A percentile compares a stretch with the other conserved stretches of the same genome.
These are phyloP conservation scores for Chenopodium suecicum DNA, from an alignment of 148 eudicot genomes.

Conservation along the genomic window DNA sequence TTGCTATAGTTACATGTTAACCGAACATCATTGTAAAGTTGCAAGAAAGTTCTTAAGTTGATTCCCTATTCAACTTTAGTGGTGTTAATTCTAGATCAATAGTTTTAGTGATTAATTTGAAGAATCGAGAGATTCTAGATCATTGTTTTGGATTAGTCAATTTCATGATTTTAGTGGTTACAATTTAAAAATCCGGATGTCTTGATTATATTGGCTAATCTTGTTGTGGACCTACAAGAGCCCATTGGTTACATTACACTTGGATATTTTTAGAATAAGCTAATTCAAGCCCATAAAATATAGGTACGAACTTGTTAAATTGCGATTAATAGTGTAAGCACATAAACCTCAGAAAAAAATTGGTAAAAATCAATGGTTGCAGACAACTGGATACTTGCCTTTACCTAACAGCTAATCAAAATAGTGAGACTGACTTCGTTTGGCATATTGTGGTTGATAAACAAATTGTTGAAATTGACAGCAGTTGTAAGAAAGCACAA, in stretches of 20 bases:
- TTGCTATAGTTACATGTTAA: neutral
- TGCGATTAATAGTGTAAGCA: neutral
- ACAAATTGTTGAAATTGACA: neutral
- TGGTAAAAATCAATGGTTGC: constrained; percentile 1
- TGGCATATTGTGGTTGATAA: neutral
- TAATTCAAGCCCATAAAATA: neutral
- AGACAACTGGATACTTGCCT: constrained; percentile 20
- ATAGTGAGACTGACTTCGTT: neutral
- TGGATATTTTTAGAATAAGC: neutral
- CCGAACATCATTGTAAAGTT: neutral
- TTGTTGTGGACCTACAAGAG: constrained; percentile 1
- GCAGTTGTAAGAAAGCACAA: neutral
- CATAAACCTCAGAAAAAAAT: constrained; percentile 2
- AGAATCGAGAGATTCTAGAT: neutral
- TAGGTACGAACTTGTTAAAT: neutral
- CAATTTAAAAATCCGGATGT: neutral
- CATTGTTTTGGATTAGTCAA: neutral
- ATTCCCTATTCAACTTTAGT: neutral
- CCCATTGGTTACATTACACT: neutral
- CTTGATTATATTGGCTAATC: neutral
- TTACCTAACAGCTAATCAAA: constrained; percentile 5
- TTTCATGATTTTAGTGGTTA: neutral
- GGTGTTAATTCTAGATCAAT: neutral
- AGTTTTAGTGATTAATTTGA: neutral
- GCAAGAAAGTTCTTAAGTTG: too few relatives aligned